Conservation (phyloP, 768 basidiomycete species). For the Boletus coccyginus region DNA sequence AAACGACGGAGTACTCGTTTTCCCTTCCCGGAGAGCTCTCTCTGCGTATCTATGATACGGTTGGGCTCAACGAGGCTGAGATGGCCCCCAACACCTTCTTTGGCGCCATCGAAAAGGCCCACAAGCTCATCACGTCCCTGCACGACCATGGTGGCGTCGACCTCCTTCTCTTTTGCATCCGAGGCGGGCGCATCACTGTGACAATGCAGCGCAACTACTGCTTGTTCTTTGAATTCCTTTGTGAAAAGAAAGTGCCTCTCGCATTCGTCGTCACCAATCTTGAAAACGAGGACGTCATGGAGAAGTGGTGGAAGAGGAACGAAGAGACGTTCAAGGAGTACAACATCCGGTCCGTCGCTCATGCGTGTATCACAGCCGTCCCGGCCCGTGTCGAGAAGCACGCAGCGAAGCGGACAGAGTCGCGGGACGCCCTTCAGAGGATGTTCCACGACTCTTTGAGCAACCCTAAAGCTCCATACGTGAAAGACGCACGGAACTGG, state of each 20-base stretch:
- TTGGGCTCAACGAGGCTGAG: constrained; percentile 11
- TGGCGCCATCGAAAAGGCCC: constrained; percentile 9
- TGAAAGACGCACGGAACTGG: constrained; percentile 2
- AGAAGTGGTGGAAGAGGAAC: constrained; percentile 14
- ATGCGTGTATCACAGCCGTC: constrained; percentile 11
- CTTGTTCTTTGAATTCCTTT: constrained; percentile 15
- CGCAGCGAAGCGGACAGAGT: background rate
- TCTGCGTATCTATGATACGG: constrained; percentile 5
- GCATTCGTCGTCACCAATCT: constrained; percentile 14
- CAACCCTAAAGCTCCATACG: background rate
- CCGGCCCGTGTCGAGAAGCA: background rate
- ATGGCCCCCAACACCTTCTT: background rate
- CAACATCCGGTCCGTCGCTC: background rate
- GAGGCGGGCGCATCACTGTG: constrained; percentile 1
- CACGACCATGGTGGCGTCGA: constrained; percentile 7
- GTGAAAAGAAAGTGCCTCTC: constrained; percentile 5
- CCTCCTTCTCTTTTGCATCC: constrained; percentile 16
- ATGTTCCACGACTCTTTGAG: background rate
- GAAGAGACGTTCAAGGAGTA: background rate
- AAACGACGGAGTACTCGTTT: background rate
- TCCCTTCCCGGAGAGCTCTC: background rate
- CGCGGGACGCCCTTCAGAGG: background rate
- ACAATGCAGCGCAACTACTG: constrained; percentile 9
- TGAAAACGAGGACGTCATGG: constrained; percentile 6
- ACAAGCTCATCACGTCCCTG: constrained; percentile 3